Conservation (phyloP, 441 rosid species). For the Euphorbia schlechtendalii region DNA sequence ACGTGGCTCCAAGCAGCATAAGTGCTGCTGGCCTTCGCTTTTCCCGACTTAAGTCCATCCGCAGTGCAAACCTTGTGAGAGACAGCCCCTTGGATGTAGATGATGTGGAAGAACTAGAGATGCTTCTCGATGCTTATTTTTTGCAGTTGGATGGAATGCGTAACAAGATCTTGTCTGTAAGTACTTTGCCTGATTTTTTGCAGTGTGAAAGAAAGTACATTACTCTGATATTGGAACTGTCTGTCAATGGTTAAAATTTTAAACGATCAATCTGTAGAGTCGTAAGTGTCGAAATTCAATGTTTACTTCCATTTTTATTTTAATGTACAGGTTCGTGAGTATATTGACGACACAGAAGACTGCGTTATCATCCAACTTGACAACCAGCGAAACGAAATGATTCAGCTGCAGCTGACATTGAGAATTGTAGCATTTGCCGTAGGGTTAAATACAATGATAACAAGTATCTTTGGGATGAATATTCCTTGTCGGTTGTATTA, state of each 20-base stretch:
- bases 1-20: conserved; percentile 41
- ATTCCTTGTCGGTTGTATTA: conserved; percentile 51
- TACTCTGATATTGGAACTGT: background rate
- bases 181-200: conserved; percentile 16
- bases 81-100: conserved; percentile 32
- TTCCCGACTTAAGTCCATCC: conserved; percentile 46
- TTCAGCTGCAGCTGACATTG: conserved; percentile 79
- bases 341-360: conserved; percentile 94
- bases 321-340: conserved; percentile 68
- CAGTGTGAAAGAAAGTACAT: background rate
- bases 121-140: conserved; percentile 93
- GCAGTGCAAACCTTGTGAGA: conserved; percentile 53
- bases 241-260: background rate
- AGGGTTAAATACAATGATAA: conserved; percentile 61
- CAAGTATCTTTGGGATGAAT: conserved; percentile 82
- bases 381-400: conserved; percentile 87
- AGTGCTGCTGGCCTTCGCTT: conserved; percentile 28
- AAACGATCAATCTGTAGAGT: background rate
- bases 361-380: conserved; percentile 89
- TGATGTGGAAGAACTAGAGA: conserved; percentile 88
- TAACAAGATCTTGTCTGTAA: conserved; percentile 86
- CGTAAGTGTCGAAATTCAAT: background rate
- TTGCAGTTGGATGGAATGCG: conserved; percentile 93
- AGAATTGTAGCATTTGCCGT: conserved; percentile 82
- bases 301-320: background rate